Base-by-base conservation (phyloP, 2,329 filamentous ascomycete species). In the Aureobasidium mangrovei region DNA sequence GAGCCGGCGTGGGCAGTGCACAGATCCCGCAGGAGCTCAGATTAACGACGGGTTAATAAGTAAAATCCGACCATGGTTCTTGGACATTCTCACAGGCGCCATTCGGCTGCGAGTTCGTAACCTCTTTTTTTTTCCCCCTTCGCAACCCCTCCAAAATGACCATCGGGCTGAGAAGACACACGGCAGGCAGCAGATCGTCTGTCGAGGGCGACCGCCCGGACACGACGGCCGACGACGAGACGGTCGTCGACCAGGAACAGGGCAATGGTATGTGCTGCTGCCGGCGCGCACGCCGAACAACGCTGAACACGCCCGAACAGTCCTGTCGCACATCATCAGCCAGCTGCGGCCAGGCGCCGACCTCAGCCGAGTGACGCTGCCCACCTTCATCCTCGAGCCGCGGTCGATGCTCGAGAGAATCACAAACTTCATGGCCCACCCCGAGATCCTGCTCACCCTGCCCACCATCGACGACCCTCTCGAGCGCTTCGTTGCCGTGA, bases 391-490 rank as follows among this genome's bases (percentile, higher is more conserved):
- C 65, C 82, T 98, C 63, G 93, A 98, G 71, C 93, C 93, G 27
- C 84, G 91, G 66, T 96, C 91, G 63, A 98, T 98, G 93, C 76
- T 98, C 64, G 93, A 98, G 74, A 83, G 93, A 63, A 98, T 98
- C 69, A 98, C 93, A 65, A 98, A 98, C 77, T 98, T 98, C 78
- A 98, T 98, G 93, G 94, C 91, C 64, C 93, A 98, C 68, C 93
- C 93, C 39, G 93, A 98, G 72, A 94, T 90, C 65, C 84, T 98
- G 32, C 82, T 98, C 4, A 85, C 86, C 33, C 93, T 97, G 70
- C 81, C 91, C 42, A 75, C 82, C 44, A 87, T 96, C 62, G 87
- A 97, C 49, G 91, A 98, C 65, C 91, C 93, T 1, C 76, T 89
- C 55, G 77, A 91, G 65, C 83, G 93, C 68, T 98, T 98, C 67